phyloP scores from a whole-genome alignment of 768 basidiomycete species.

The Macrocybe gigantea region DNA sequence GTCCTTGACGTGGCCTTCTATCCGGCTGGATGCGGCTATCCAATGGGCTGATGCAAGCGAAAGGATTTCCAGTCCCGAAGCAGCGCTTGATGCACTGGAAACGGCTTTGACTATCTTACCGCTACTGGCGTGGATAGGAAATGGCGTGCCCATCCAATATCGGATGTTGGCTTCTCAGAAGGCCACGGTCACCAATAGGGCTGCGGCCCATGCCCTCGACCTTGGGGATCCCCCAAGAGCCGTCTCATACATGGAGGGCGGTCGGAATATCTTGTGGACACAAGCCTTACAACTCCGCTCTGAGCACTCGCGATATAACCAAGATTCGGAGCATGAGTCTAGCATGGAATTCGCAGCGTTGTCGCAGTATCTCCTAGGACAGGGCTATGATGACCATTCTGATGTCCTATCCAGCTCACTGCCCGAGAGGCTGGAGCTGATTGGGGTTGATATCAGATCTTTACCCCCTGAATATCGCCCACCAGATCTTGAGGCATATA shows the following conservation, averaged over 20 bases:
- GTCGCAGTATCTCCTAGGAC: too few relatives aligned
- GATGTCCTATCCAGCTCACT: too few relatives aligned
- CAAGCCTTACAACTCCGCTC: slow-evolving; percentile 17
- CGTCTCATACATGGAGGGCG: slow-evolving; percentile 28
- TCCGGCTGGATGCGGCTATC: background rate
- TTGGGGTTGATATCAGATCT: too few relatives aligned
- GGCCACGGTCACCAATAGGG: background rate
- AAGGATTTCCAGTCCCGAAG: background rate
- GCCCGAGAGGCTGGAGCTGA: too few relatives aligned
- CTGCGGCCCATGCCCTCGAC: slow-evolving; percentile 19
- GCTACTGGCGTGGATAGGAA: background rate
- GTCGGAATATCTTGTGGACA: slow-evolving; percentile 21
- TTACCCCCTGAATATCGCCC: too few relatives aligned
- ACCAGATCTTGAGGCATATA: too few relatives aligned
- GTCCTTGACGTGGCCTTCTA: background rate
- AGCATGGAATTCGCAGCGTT: too few relatives aligned
- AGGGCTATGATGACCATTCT: too few relatives aligned
- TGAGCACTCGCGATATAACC: slow-evolving; percentile 8
- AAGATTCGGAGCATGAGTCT: background rate
- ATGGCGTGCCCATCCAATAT: background rate
- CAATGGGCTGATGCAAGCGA: background rate
- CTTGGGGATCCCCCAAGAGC: slow-evolving; percentile 13
- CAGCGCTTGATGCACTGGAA: background rate
- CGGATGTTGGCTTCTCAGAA: background rate
- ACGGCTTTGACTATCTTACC: background rate